Percentiles rank a stretch among this genome's conserved stretches.
Evolutionary conservation across 1,284 basidiomycete genomes (phyloP).

Genomic region (Athelia sp.): DNA sequence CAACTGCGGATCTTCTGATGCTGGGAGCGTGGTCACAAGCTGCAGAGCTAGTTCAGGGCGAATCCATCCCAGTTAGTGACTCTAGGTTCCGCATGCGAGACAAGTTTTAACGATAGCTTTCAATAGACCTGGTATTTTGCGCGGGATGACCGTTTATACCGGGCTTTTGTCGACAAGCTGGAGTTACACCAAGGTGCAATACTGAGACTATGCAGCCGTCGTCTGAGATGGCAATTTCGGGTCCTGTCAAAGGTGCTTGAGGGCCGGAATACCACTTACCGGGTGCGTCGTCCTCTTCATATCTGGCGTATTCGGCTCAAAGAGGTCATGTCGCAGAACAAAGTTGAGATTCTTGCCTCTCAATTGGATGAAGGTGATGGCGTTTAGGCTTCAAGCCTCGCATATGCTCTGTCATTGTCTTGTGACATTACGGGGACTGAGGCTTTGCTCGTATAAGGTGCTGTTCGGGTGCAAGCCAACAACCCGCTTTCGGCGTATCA

Average conservation of each 20-base stretch:
- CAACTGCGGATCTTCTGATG: slow-evolving; percentile 70
- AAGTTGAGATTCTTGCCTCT: slow-evolving; percentile 52
- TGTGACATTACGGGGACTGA: no score
- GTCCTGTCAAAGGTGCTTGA: slow-evolving; percentile 58
- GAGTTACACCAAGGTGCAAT: slow-evolving; percentile 49
- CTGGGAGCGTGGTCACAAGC: slow-evolving; percentile 68
- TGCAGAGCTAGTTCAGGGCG: slow-evolving; percentile 43
- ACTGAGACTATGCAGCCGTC: slow-evolving; percentile 40
- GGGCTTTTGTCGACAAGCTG: slow-evolving; percentile 60
- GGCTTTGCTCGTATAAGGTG: slow-evolving; percentile 79
- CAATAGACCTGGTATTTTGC: slow-evolving; percentile 73
- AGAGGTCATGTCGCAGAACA: slow-evolving; percentile 42
- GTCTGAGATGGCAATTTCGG: slow-evolving; percentile 68
- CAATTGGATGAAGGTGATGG: slow-evolving; percentile 62
- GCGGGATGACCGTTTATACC: slow-evolving; percentile 74
- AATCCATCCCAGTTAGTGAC: slow-evolving; percentile 60
- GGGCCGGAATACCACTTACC: slow-evolving; percentile 57
- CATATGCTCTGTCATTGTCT: no score
- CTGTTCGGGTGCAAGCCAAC: slow-evolving; percentile 59
- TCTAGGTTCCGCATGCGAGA: slow-evolving; percentile 3
- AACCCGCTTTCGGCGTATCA: slow-evolving; percentile 72
- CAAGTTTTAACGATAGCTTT: neutral
- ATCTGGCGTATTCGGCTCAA: slow-evolving; percentile 9
- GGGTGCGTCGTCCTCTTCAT: slow-evolving; percentile 38
- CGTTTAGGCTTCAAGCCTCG: slow-evolving; percentile 27